Conservation (phyloP, 2,329 filamentous ascomycete genomes). For the Blumeria hordei region DNA sequence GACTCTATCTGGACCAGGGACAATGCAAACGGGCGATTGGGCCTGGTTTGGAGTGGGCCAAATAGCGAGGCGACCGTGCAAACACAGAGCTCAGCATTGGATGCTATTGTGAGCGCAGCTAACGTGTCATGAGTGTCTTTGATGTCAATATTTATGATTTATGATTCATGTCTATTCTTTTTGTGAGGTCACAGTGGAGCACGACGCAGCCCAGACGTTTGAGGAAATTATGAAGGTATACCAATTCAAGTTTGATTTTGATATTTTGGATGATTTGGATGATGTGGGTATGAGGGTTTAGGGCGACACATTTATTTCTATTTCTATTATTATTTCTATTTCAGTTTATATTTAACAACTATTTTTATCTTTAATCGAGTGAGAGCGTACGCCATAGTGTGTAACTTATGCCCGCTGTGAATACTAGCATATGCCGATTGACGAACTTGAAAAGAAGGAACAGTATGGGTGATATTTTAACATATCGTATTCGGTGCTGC, state of each 20-base stretch:
- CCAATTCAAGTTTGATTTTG: too few relatives aligned
- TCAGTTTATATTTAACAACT: too few relatives aligned
- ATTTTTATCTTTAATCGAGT: too few relatives aligned
- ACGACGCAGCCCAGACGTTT: background rate
- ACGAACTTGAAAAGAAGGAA: too few relatives aligned
- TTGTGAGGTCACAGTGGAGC: too few relatives aligned
- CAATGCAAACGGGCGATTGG: constrained; percentile 27
- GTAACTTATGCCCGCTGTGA: too few relatives aligned
- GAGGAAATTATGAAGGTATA: too few relatives aligned
- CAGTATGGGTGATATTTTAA: too few relatives aligned
- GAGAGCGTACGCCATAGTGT: too few relatives aligned
- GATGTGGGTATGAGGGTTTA: background rate
- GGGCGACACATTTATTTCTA: background rate
- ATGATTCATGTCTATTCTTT: constrained; percentile 4
- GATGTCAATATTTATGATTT: constrained; percentile 32
- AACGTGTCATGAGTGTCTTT: constrained; percentile 39
- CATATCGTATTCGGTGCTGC: too few relatives aligned
- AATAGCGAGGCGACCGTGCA: constrained; percentile 27
- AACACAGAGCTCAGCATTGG: constrained; percentile 21
- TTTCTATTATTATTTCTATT: too few relatives aligned
- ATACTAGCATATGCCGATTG: too few relatives aligned
- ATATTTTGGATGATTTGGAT: background rate
- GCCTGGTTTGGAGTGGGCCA: constrained; percentile 41
- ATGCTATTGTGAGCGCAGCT: constrained; percentile 7
- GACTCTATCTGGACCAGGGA: constrained; percentile 38